Evolutionary conservation across 169 alveolate species (phyloP).

Genomic region (Blepharisma undulans): DNA sequence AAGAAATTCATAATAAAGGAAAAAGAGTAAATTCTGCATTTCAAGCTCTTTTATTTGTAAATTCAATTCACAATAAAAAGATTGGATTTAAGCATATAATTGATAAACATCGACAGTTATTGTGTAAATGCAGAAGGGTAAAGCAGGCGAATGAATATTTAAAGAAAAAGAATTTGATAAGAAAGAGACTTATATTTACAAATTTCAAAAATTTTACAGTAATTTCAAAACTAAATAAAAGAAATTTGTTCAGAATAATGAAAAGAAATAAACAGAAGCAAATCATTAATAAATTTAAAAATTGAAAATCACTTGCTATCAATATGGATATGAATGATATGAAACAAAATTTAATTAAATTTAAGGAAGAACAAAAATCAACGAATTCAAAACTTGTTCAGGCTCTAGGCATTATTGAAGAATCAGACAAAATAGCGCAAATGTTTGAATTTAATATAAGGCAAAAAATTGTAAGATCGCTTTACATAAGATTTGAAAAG

Average conservation of each 20-base stretch:
- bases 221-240: neutral
- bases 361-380: neutral
- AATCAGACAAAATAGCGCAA: neutral
- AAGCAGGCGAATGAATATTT: neutral
- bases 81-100: neutral
- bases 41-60: neutral
- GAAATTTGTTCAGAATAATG: neutral
- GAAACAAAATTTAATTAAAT: neutral
- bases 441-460: neutral
- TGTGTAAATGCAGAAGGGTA: neutral
- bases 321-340: neutral
- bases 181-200: neutral
- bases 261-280: neutral
- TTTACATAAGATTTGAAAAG: neutral
- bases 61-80: neutral
- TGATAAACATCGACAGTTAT: neutral
- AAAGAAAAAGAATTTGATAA: neutral
- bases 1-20: neutral
- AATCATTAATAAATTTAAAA: too few species aligned
- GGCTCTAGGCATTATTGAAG: neutral
- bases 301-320: neutral
- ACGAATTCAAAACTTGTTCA: neutral
- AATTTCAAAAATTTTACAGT: neutral
- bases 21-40: neutral
- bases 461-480: neutral